Conservation (phyloP, 305 asterid genomes). For the Striga hermonthica region DNA sequence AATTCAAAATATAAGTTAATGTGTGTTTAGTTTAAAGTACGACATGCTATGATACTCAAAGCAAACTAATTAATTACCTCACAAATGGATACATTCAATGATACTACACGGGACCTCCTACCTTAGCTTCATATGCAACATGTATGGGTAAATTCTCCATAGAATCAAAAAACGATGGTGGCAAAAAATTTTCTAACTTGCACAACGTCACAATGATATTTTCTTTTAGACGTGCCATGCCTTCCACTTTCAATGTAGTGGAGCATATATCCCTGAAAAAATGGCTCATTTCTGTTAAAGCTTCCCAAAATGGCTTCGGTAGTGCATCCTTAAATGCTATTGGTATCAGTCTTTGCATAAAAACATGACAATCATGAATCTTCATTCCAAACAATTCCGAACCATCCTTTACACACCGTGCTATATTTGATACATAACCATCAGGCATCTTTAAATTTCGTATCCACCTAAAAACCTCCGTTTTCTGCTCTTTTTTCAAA, state of each 20-base stretch:
- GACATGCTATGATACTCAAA: too few relatives aligned
- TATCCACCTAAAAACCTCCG: not conserved
- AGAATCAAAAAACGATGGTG: not conserved
- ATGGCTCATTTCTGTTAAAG: not conserved
- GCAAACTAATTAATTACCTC: too few relatives aligned
- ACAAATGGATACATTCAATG: too few relatives aligned
- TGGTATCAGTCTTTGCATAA: too few relatives aligned
- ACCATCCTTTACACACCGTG: not conserved
- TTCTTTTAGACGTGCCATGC: not conserved
- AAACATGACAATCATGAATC: too few relatives aligned
- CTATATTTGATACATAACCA: not conserved
- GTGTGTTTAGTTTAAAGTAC: too few relatives aligned
- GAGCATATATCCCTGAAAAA: not conserved
- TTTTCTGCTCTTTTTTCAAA: not conserved
- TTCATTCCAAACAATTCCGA: too few relatives aligned
- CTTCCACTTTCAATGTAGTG: not conserved
- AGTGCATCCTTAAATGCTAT: not conserved
- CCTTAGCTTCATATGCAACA: too few relatives aligned
- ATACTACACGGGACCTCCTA: too few relatives aligned
- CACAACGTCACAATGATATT: not conserved
- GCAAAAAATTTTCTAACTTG: not conserved
- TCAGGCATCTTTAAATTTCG: not conserved
- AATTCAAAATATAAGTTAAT: too few relatives aligned
- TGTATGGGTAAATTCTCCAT: too few relatives aligned
- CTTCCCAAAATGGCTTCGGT: not conserved